A percentile compares a stretch with the other conserved stretches of the same genome.
Evolutionary conservation across 305 asterid genomes (phyloP).

Genomic region (Plantago coronopus): DNA sequence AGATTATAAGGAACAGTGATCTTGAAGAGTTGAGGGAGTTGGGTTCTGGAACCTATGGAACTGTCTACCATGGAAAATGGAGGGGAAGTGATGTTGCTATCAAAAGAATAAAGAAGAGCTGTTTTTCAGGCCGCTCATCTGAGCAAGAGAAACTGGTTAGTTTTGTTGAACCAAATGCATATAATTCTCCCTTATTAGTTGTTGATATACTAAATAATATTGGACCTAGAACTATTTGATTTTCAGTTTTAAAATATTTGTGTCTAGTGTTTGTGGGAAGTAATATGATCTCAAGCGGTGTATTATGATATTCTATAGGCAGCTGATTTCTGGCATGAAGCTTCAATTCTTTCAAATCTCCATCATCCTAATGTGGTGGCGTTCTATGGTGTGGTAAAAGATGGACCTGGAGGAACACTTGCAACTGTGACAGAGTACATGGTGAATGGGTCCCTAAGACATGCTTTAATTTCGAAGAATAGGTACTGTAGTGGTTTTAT

Average conservation of each 20-base stretch:
- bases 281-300: background rate
- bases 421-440: constrained; percentile 88
- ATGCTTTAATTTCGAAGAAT: constrained; percentile 68
- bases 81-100: constrained; percentile 97
- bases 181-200: background rate
- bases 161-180: constrained; percentile 19
- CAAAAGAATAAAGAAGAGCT: constrained; percentile 84
- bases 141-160: constrained; percentile 81
- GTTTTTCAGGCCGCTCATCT: constrained; percentile 81
- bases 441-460: constrained; percentile 93
- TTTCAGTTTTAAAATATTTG: too few species aligned
- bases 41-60: constrained; percentile 96
- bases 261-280: background rate
- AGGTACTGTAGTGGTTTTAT: constrained; percentile 36
- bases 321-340: constrained; percentile 88
- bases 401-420: constrained; percentile 91
- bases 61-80: constrained; percentile 97
- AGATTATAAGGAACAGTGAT: constrained; percentile 79
- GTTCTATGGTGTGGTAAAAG: constrained; percentile 92
- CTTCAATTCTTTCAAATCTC: constrained; percentile 84
- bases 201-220: background rate
- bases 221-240: background rate
- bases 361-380: constrained; percentile 99
- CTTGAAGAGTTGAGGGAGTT: constrained; percentile 90
- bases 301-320: constrained; percentile 43